Conservation (phyloP, 139 green algal species). For the Zygnema circumcarinatum region DNA sequence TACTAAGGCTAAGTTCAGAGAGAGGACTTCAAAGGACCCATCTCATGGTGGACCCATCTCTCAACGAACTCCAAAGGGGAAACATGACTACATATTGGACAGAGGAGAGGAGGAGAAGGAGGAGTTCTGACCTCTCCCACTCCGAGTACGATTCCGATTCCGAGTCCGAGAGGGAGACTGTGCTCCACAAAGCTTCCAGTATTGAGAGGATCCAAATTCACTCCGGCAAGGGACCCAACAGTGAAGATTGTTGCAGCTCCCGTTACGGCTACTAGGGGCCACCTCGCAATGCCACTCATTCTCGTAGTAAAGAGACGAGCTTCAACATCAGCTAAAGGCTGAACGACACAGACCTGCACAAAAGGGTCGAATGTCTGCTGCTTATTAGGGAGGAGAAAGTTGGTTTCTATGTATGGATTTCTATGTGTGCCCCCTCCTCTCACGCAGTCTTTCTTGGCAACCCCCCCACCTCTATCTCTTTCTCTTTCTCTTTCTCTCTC, state of each 20-base stretch:
- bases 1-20: no score
- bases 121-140: conserved; percentile 48
- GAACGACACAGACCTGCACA: conserved; percentile 45
- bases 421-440: no score
- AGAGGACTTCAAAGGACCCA: no score
- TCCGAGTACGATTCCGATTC: conserved; percentile 12
- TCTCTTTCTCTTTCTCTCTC: no score
- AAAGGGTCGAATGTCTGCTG: neutral
- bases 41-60: no score
- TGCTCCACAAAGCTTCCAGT: neutral
- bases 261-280: conserved; percentile 22
- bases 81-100: neutral
- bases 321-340: conserved; percentile 37
- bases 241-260: conserved; percentile 45
- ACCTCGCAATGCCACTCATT: conserved; percentile 40
- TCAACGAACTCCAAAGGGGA: neutral
- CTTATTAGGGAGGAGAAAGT: neutral
- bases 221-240: conserved; percentile 7
- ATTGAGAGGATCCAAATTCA: conserved; percentile 44
- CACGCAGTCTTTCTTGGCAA: no score
- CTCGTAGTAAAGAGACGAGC: neutral
- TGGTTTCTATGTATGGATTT: neutral
- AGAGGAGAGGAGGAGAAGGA: neutral
- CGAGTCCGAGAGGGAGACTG: conserved; percentile 13
- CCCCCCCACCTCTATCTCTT: no score